Conservation (phyloP, 768 basidiomycete species). For the Boletus subcaerulescens region DNA sequence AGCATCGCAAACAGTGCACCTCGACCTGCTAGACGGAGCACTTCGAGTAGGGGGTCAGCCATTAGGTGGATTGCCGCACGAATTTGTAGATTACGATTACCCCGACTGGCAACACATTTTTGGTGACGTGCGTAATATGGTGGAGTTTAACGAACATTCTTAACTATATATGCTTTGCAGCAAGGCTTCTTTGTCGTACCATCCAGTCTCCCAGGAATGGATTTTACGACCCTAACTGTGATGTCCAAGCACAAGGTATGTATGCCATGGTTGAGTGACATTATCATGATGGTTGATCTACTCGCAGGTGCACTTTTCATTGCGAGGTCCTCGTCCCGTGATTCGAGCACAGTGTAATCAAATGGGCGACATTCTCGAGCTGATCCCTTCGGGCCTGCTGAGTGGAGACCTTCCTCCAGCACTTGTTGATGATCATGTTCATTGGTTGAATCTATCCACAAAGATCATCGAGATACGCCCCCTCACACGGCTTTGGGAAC, state of each 20-base stretch:
- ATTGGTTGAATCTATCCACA: conserved; percentile 23
- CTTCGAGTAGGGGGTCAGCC: conserved; percentile 20
- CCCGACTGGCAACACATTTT: neutral
- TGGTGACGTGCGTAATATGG: neutral
- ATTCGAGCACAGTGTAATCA: conserved; percentile 1
- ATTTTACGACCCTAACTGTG: neutral
- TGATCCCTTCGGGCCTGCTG: conserved; percentile 16
- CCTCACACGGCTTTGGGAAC: conserved; percentile 10
- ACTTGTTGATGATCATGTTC: conserved; percentile 10
- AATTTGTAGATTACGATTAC: neutral
- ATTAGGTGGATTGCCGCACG: conserved; percentile 8
- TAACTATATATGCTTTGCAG: neutral
- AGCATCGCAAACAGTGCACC: neutral
- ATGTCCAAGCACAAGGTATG: conserved; percentile 1
- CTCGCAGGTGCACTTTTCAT: conserved; percentile 18
- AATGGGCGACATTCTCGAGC: conserved; percentile 3
- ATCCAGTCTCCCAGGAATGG: neutral
- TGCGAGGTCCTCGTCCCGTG: neutral
- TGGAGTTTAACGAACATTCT: too few species aligned
- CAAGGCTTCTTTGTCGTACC: neutral
- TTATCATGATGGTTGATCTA: neutral
- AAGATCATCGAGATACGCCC: conserved; percentile 22
- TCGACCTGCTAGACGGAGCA: conserved; percentile 13
- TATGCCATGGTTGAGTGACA: neutral
- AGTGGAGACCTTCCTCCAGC: conserved; percentile 16